Evolutionary conservation across 2,329 filamentous ascomycete genomes (phyloP).

Genomic region (Metarhizium brunneum): DNA sequence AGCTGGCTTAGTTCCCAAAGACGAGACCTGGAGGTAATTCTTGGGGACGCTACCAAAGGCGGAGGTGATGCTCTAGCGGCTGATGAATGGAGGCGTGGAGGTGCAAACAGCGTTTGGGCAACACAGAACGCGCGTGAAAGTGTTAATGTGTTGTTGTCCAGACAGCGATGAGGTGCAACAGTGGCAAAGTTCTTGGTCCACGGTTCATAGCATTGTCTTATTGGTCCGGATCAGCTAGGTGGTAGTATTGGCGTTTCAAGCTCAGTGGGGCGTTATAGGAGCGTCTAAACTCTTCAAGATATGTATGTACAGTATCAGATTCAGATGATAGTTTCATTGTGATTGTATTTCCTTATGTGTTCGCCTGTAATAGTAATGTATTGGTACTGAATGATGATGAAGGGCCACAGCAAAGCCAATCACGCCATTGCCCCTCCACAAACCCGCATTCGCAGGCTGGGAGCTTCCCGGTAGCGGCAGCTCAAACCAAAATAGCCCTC

Average conservation of each 20-base stretch:
- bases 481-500: neutral
- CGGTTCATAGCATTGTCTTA: neutral
- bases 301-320: neutral
- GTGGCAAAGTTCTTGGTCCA: neutral
- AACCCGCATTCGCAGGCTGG: neutral
- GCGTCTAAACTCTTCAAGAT: neutral
- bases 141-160: slow-evolving; percentile 50
- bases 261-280: neutral
- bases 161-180: slow-evolving; percentile 28
- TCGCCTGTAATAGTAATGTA: neutral
- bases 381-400: neutral
- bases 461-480: neutral
- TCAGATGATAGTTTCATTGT: neutral
- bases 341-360: neutral
- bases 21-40: slow-evolving; percentile 77
- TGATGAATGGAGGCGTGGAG: slow-evolving; percentile 61
- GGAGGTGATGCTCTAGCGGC: slow-evolving; percentile 44
- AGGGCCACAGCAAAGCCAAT: neutral
- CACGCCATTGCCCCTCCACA: neutral
- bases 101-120: slow-evolving; percentile 44
- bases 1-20: slow-evolving; percentile 90
- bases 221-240: neutral
- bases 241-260: neutral
- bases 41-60: slow-evolving; percentile 68
- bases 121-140: slow-evolving; percentile 53